phyloP scores from a whole-genome alignment of 2,329 filamentous ascomycete species.

The Aureobasidium leucospermi region DNA sequence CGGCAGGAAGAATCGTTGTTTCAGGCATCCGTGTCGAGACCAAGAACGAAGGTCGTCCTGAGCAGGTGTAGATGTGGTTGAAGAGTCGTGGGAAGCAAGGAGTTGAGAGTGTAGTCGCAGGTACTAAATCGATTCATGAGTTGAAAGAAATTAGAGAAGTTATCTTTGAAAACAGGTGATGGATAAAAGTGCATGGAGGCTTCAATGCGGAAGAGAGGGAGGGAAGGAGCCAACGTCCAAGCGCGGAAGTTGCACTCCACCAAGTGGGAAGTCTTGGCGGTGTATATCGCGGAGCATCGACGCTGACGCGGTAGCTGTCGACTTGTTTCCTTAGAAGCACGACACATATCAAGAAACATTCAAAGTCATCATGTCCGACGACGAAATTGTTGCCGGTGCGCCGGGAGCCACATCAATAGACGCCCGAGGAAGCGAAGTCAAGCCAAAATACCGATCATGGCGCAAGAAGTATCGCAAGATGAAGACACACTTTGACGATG shows the following conservation, averaged over 20 bases:
- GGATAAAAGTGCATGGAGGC: background rate
- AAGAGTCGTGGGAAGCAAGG: too few relatives aligned
- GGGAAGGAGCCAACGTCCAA: background rate
- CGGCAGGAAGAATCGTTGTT: conserved; percentile 17
- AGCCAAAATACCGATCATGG: conserved; percentile 33
- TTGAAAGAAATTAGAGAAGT: background rate
- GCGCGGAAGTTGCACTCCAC: background rate
- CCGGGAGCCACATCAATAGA: background rate
- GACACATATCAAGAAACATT: background rate
- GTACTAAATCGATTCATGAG: background rate
- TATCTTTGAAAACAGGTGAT: background rate
- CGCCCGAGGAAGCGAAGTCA: background rate
- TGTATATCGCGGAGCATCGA: background rate
- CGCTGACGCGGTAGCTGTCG: background rate
- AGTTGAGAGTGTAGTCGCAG: too few relatives aligned
- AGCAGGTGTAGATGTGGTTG: background rate
- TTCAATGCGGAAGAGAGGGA: too few relatives aligned
- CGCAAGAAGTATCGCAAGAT: conserved; percentile 91
- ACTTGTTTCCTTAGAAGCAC: background rate
- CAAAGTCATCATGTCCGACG: conserved; percentile 13
- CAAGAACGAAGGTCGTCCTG: background rate
- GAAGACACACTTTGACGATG: conserved; percentile 68
- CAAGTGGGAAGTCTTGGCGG: background rate
- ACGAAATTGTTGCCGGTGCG: conserved; percentile 13
- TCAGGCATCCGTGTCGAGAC: background rate